A percentile compares a stretch with the other conserved stretches of the same genome.
phyloP scores from a whole-genome alignment of 148 eudicot genomes.

The Chenopodium suecicum region DNA sequence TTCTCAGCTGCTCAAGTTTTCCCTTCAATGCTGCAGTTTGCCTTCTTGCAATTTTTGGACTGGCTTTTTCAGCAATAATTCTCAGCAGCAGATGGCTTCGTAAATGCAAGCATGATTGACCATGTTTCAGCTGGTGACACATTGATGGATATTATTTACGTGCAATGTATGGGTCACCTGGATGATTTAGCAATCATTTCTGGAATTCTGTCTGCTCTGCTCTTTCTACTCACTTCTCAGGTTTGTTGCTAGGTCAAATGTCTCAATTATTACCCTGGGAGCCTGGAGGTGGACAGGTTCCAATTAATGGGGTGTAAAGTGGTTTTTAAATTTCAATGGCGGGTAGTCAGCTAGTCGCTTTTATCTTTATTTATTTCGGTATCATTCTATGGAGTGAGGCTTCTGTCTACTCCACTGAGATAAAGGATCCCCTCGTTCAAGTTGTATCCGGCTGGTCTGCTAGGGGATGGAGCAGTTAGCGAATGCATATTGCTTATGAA shows the following conservation, averaged over 20 bases:
- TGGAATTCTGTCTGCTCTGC: neutral
- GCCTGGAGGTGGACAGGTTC: neutral
- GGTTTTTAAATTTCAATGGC: neutral
- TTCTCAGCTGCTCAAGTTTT: neutral
- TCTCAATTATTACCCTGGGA: neutral
- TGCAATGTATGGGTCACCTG: neutral
- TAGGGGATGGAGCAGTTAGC: slow-evolving; percentile 1
- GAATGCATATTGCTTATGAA: neutral
- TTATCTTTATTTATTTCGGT: neutral
- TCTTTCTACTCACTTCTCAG: neutral
- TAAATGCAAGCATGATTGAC: slow-evolving; percentile 28
- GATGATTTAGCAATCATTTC: neutral
- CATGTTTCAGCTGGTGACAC: neutral
- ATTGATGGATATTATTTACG: neutral
- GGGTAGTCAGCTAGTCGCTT: too few species aligned
- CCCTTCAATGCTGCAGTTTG: slow-evolving; percentile 23
- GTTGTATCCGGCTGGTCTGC: neutral
- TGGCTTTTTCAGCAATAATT: slow-evolving; percentile 6
- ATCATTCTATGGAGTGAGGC: neutral
- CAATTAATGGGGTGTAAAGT: neutral
- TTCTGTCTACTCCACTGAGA: neutral
- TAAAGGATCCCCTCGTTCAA: neutral
- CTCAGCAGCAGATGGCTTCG: slow-evolving; percentile 17
- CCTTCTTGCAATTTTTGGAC: slow-evolving; percentile 19
- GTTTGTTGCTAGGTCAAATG: neutral